These are phyloP conservation scores for Triadica sebifera DNA, from an alignment of 345 rosid genomes.

Conservation along the genomic window DNA sequence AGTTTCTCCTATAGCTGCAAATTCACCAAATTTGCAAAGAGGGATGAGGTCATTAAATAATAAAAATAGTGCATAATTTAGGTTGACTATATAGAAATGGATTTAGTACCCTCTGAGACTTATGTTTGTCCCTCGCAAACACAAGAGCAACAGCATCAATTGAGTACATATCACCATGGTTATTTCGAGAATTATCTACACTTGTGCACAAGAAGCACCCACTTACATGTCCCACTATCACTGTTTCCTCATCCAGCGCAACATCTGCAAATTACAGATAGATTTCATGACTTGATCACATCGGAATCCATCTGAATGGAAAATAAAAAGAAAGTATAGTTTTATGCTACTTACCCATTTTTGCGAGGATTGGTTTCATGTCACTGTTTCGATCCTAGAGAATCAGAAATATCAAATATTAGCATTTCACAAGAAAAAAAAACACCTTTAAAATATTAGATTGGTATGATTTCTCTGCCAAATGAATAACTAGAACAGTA, in stretches of 20 bases:
- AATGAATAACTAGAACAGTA: not conserved
- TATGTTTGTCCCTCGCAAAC: conserved; percentile 37
- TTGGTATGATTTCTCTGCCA: not conserved
- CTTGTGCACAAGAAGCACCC: conserved; percentile 28
- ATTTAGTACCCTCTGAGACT: conserved; percentile 30
- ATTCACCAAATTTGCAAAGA: too few relatives aligned
- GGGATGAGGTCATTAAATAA: not conserved
- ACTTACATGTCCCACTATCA: conserved; percentile 42
- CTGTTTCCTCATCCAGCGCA: conserved; percentile 38
- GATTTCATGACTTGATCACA: not conserved
- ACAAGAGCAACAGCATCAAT: conserved; percentile 45
- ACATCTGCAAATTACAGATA: conserved; percentile 23
- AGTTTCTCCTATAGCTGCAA: conserved; percentile 35
- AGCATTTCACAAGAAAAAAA: too few relatives aligned
- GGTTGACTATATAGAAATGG: not conserved
- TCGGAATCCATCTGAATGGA: not conserved
- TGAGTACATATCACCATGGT: not conserved
- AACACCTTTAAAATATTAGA: not conserved
- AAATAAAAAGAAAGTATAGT: not conserved
- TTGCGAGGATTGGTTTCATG: conserved; percentile 35
- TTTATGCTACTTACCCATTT: conserved; percentile 29
- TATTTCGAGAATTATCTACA: conserved; percentile 1
- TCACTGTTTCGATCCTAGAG: conserved; percentile 30
- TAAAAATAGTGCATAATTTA: not conserved
- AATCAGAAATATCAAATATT: conserved; percentile 14